Evolutionary conservation across 148 eudicot species (phyloP).

Genomic region (Silene latifolia): DNA sequence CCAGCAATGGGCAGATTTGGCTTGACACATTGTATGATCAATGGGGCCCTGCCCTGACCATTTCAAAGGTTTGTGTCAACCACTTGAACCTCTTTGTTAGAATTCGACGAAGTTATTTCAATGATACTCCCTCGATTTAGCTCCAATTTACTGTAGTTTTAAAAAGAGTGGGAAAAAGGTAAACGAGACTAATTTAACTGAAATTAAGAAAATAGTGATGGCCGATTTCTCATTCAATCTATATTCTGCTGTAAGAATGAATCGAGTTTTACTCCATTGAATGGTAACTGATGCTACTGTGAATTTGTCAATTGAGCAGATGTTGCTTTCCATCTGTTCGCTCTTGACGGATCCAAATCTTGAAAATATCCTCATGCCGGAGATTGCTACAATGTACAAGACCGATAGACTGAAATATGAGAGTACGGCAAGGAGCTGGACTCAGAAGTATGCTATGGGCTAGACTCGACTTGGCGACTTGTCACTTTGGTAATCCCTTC

Average conservation of each 20-base stretch:
- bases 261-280: too few relatives aligned
- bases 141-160: too few relatives aligned
- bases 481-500: neutral
- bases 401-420: slow-evolving; percentile 76
- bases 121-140: too few relatives aligned
- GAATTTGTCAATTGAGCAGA: slow-evolving; percentile 30
- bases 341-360: slow-evolving; percentile 82
- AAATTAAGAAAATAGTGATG: too few relatives aligned
- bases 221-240: too few relatives aligned
- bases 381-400: slow-evolving; percentile 89
- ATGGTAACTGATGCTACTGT: too few relatives aligned
- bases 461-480: slow-evolving; percentile 26
- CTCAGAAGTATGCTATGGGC: slow-evolving; percentile 88
- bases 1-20: slow-evolving; percentile 39
- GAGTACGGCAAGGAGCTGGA: slow-evolving; percentile 93
- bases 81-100: neutral
- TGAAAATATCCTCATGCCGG: slow-evolving; percentile 76
- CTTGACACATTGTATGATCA: slow-evolving; percentile 37
- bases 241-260: too few relatives aligned
- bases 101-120: too few relatives aligned
- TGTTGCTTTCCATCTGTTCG: slow-evolving; percentile 82
- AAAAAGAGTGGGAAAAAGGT: too few relatives aligned
- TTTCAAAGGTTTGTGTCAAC: slow-evolving; percentile 34
- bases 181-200: too few relatives aligned
- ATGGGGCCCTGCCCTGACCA: slow-evolving; percentile 38